Percentiles rank a stretch among this genome's conserved stretches.
Evolutionary conservation across 305 asterid species (phyloP).

Genomic region (Salvia sclarea): DNA sequence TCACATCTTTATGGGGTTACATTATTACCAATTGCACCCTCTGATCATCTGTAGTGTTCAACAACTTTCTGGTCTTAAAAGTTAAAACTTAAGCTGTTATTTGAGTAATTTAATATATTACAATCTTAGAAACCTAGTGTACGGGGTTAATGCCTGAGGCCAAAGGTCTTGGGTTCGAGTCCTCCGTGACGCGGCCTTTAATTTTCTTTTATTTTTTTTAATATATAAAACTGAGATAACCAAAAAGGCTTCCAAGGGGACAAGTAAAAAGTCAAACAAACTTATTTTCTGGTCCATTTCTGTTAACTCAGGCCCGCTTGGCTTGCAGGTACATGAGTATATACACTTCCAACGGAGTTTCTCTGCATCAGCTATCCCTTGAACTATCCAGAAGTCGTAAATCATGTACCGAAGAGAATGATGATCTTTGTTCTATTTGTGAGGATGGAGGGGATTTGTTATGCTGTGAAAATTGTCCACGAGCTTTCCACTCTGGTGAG

Average conservation of each 20-base stretch:
- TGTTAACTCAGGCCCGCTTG: slow-evolving; percentile 29
- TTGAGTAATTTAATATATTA: not conserved
- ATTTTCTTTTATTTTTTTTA: no score
- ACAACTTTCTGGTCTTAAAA: not conserved
- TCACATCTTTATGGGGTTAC: slow-evolving; percentile 16
- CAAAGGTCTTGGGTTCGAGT: no score
- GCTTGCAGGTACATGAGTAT: slow-evolving; percentile 74
- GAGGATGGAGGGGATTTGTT: slow-evolving; percentile 74
- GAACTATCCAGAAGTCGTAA: slow-evolving; percentile 50
- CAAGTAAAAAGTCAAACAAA: slow-evolving; percentile 15
- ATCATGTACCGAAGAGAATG: slow-evolving; percentile 53
- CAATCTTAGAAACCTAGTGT: not conserved
- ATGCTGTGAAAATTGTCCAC: slow-evolving; percentile 88
- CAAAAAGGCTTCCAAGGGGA: slow-evolving; percentile 1
- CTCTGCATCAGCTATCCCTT: slow-evolving; percentile 73
- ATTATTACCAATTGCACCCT: not conserved
- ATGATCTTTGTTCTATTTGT: slow-evolving; percentile 76
- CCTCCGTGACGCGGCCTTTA: no score
- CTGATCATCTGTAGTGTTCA: not conserved
- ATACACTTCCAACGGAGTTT: slow-evolving; percentile 76
- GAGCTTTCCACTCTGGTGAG: slow-evolving; percentile 85
- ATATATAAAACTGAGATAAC: not conserved
- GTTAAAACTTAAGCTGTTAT: not conserved
- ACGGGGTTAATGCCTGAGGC: no score
- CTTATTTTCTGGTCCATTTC: not conserved